phyloP scores from a whole-genome alignment of 2,329 filamentous ascomycete species.

The Cladosporium sp. region DNA sequence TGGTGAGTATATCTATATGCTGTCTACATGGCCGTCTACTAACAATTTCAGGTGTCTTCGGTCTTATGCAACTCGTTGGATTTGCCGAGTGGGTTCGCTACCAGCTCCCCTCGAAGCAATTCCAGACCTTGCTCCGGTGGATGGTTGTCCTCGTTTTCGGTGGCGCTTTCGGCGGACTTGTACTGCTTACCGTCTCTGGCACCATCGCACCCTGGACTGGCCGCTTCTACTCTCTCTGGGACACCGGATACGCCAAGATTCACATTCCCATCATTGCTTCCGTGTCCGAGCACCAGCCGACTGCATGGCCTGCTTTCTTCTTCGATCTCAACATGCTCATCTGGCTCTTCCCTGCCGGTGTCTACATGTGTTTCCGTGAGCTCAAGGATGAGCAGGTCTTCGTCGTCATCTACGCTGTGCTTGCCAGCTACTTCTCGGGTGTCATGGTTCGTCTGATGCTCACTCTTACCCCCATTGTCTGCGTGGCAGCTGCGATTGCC shows the following conservation, averaged over 20 bases:
- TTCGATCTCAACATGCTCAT: constrained; percentile 98
- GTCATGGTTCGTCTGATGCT: constrained; percentile 99
- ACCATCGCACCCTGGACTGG: constrained; percentile 97
- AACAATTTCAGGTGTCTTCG: constrained; percentile 70
- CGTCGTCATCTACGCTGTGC: constrained; percentile 92
- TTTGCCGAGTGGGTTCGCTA: constrained; percentile 87
- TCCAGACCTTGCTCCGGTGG: constrained; percentile 80
- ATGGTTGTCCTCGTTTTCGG: constrained; percentile 72
- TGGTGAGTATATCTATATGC: constrained; percentile 51
- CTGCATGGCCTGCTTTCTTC: constrained; percentile 98
- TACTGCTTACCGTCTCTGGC: constrained; percentile 76
- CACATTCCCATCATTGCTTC: constrained; percentile 99
- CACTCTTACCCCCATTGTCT: constrained; percentile 92
- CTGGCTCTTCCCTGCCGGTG: constrained; percentile 97
- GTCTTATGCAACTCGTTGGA: constrained; percentile 86
- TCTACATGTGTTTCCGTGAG: constrained; percentile 96
- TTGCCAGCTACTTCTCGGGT: constrained; percentile 96
- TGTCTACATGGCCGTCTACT: not conserved
- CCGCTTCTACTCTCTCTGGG: constrained; percentile 98
- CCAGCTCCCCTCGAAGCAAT: constrained; percentile 88
- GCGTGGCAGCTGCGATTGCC: constrained; percentile 86
- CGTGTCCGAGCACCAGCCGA: constrained; percentile 99
- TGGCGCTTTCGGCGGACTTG: constrained; percentile 69
- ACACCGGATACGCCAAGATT: constrained; percentile 97
- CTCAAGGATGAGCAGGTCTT: constrained; percentile 97